Evolutionary conservation across 768 basidiomycete species (phyloP).

Genomic region (Tricholoma sp.): DNA sequence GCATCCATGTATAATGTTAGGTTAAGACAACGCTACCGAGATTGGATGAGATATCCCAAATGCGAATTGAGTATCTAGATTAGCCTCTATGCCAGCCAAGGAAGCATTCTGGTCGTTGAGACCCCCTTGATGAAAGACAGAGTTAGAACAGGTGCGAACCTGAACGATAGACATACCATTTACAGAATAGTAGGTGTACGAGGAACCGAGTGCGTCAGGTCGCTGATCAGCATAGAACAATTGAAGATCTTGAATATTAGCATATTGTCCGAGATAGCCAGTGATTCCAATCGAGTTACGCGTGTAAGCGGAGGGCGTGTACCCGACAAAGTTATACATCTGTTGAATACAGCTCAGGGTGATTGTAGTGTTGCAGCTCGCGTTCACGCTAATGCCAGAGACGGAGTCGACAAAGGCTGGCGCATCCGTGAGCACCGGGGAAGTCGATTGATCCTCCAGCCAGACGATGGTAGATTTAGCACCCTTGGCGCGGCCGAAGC

Average conservation of each 20-base stretch:
- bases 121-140: conserved; percentile 39
- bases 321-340: conserved; percentile 49
- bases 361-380: conserved; percentile 44
- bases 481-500: conserved; percentile 46
- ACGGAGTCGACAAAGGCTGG: conserved; percentile 14
- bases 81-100: conserved; percentile 57
- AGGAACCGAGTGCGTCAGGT: conserved; percentile 43
- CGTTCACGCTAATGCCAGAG: conserved; percentile 36
- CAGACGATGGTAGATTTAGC: conserved; percentile 33
- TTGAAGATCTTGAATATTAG: conserved; percentile 47
- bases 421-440: conserved; percentile 5
- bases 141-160: neutral
- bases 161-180: conserved; percentile 34
- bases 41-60: conserved; percentile 65
- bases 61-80: conserved; percentile 64
- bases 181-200: conserved; percentile 50
- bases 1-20: neutral
- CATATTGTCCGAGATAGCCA: conserved; percentile 48
- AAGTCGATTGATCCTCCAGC: conserved; percentile 16
- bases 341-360: conserved; percentile 51
- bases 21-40: conserved; percentile 18
- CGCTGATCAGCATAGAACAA: conserved; percentile 44
- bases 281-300: conserved; percentile 51
- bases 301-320: conserved; percentile 30
- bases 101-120: conserved; percentile 49